Base-by-base conservation (phyloP, 257 asterid species). In the Anisodus tanguticus region DNA sequence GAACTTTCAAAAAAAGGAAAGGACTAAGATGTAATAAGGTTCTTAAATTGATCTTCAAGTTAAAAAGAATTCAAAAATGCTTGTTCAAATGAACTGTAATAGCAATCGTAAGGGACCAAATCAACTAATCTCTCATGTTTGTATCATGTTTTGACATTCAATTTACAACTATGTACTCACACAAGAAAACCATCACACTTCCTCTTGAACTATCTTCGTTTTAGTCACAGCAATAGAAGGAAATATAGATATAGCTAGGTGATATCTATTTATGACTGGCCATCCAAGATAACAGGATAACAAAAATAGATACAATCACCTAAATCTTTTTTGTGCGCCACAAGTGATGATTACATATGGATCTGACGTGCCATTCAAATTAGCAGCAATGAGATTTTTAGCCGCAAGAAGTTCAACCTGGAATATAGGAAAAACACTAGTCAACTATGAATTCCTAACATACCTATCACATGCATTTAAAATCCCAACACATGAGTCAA, bases 391-490 rank as follows among this genome's bases (percentile, higher is more conserved):
- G 83, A 97, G 99, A 92, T 97, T 94, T 88, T 93, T 97, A 39
- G 98, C 99, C 62, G 98, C 98, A 84, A 97, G 86, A 72, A 95
- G 95, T 87, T 93, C 98, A 86, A 96, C 98, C 99, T 95, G 84
- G 85, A 89, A 79, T 76, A 43, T 67, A 71, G 47, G 47, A 79
- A 85, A n/a, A 59, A 68, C 35, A 82, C 80, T 17, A 54, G 66
- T 66, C 77, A 31, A 47, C 54, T 55, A 77, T 77, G 81, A 74
- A 74, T 49, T 74, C 62, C 45, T 74, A 22, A 22, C 39, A 47
- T 47, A 19, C 7, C 62, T 3, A 11, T 26, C 22, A 22, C 62
- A 49, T 19, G 80, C 80, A 74, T 49, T 74, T 19, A 74, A 49
- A 39, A 77, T 77, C 81, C 45, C 63, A 76, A 51, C 63, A 76